Base-by-base conservation (phyloP, 768 basidiomycete species). In the Porphyrellus cyaneotinctus region DNA sequence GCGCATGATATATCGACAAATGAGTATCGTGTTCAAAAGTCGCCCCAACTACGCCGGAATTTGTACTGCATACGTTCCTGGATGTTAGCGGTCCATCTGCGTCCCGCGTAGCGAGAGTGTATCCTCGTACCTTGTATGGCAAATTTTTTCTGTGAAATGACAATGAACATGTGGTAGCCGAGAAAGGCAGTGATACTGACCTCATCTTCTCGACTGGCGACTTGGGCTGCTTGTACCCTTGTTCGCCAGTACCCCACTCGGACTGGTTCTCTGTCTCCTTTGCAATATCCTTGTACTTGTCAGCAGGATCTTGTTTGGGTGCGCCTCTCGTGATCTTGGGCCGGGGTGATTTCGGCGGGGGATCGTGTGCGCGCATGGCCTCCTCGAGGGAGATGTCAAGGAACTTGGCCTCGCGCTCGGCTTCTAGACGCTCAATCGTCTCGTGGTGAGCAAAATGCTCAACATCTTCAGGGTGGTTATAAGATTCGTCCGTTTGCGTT, bases 401-500 rank as follows among this genome's bases (percentile, higher is more conserved):
- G 70, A 75, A 97, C 64, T 77, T 76, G 12, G 92, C 88, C 70
- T 94, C 92, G 23, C 84, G 82, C 62, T 87, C 85, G 22, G 86
- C 88, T 71, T 98, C 95, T 58, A 84, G 71, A 10, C 67, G 79
- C 65, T 98, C 95, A 54, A 98, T 97, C 5, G 71, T 62, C 59
- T 88, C 90, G 67, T 98, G 95, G 48, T 91, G 83, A 24, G 83
- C 78, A 64, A 98, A 98, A 65, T 99, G 95, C 61, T 95, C 94
- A 42, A 87, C 51, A 68, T 93, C 92, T 70, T 98, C 97, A 1
- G 93, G 88, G 68, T 99, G 97, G 54, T 66, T 87, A 72, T 98
- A 99, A 0, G 94, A 80, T 59, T 92, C 91, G 66, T 97, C 95
- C 0, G 93, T 94, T 70, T 98, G 97, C 0, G 95, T 98, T 67